Evolutionary conservation across 805 yeast species (phyloP), one percentile per base, ranked within the genome.

Genomic region (Sugiyamaella americana): DNA sequence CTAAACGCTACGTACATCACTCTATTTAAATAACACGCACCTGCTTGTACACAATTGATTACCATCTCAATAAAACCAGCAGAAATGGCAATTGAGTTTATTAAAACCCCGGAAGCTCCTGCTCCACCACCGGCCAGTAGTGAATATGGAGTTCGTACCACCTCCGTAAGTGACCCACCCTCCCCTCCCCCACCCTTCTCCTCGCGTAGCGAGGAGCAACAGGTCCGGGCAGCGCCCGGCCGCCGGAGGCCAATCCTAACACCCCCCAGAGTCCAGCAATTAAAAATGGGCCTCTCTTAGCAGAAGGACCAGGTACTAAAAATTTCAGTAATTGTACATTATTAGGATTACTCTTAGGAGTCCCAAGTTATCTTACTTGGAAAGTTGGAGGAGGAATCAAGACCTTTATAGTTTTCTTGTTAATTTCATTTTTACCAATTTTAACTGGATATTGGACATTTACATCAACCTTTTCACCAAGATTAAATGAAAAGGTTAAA

Each of bases 261-360:
- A 26, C 32, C 11, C 11, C 13, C 32, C 53, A 60, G 69, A 76
- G 62, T 42, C 94, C 95, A 22, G 71, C 89, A 5, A 87, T 87
- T 62, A 78, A 82, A 60, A 87, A 87, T 62, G 95, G 91, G 1
- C 88, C 88, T 8, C 71, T 87, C 51, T 89, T 95, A 22, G 95
- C 95, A 3, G 96, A 87, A 62, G 96, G 96, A 37, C 86, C 96
- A 4, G 88, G 94, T 21, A 73, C 88, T 26, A 80, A 77, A 62
- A 78, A 80, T 58, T 87, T 88, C 69, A 75, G 76, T 65, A 87
- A 88, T 67, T 58, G 58, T 54, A 60, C 76, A 10, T 60, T 87
- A 49, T 45, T 74, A 18, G 70, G 71, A 1, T 60, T 81, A 24
- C 58, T 84, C 51, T 57, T 72, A 4, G 71, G 75, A 23, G 64